Base-by-base conservation (phyloP, 139 green algal species). In the Chlamydomonas asymmetrica region DNA sequence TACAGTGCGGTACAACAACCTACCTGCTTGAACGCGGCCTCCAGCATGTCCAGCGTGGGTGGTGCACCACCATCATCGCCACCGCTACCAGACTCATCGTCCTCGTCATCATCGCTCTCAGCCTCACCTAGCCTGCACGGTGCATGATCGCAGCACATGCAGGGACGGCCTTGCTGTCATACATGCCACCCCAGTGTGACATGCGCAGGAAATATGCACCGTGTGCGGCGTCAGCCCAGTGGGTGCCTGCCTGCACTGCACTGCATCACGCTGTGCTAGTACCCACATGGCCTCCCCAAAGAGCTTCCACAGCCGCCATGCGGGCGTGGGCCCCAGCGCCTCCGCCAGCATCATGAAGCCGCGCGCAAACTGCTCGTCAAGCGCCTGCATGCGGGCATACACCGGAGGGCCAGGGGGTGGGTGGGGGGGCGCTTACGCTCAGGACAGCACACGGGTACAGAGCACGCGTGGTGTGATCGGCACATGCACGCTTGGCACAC, bases 311-410 rank as follows among this genome's bases (percentile, higher is more conserved):
- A 85, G 78, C 10, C 56, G 57, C 61, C 72, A 86, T 0, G 80
- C 84, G 8, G 76, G 59, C 5, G 35, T n/a, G 5, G 23, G 40
- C 4, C 84, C 80, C 68, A 84, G 83, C 3, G 78, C 70, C 37
- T 69, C 52, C 4, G 63, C 41, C 23, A 89, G 35, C 5, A 77
- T 83, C 3, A 80, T 25, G 34, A 83, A 80, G 41, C 68, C 80
- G 37, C 76, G 84, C 5, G 69, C 74, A n/a, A 86, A 84, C 31
- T n/a, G 74, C 74, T 87, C 82, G 7, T 23, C 6, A 6, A 5
- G 37, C 0, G 32, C 34, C 75, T 81, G 60, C 2, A 10, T 27
- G n/a, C 23, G 27, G 40, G n/a, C n/a, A n/a, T n/a, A n/a, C n/a
- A n/a, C n/a, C 59, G 59, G 62, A 3, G 38, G 31, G 20, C 22